Evolutionary conservation across 805 yeast genomes (phyloP).

Genomic region (Dipodascus geniculatus): DNA sequence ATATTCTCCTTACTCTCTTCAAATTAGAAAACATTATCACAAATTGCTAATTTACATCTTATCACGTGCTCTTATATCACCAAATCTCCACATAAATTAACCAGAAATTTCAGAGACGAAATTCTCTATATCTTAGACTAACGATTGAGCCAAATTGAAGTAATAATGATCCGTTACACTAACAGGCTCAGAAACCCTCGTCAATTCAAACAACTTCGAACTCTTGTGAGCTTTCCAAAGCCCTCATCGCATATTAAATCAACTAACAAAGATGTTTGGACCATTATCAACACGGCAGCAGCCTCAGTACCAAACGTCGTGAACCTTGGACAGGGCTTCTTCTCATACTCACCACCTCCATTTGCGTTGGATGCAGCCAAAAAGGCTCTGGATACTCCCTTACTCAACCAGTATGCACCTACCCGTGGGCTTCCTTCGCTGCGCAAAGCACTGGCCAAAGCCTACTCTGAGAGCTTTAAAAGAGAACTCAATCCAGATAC

Average conservation of each 20-base stretch:
- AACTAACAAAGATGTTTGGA: conserved; percentile 74
- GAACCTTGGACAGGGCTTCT: conserved; percentile 94
- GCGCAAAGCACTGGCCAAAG: conserved; percentile 52
- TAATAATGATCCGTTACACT: not conserved
- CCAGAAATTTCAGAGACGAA: not conserved
- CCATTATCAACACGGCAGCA: conserved; percentile 89
- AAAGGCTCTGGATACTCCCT: conserved; percentile 58
- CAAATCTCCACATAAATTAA: no score
- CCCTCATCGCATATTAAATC: conserved; percentile 14
- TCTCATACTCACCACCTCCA: conserved; percentile 92
- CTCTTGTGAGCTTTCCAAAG: conserved; percentile 7
- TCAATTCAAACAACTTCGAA: not conserved
- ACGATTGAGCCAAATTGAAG: no score
- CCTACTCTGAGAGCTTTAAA: conserved; percentile 60
- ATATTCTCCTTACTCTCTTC: no score
- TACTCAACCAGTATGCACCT: conserved; percentile 88
- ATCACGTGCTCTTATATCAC: not conserved
- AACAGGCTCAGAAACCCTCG: not conserved
- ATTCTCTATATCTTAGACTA: no score
- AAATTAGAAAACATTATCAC: not conserved
- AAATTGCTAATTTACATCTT: no score
- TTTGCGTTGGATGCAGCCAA: conserved; percentile 80
- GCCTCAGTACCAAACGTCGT: conserved; percentile 65
- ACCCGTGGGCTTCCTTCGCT: conserved; percentile 78
- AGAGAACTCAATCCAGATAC: conserved; percentile 40